Evolutionary conservation across 768 basidiomycete species (phyloP), one percentile per base, ranked within the genome.

Genomic region (Phaeotremella fagi): DNA sequence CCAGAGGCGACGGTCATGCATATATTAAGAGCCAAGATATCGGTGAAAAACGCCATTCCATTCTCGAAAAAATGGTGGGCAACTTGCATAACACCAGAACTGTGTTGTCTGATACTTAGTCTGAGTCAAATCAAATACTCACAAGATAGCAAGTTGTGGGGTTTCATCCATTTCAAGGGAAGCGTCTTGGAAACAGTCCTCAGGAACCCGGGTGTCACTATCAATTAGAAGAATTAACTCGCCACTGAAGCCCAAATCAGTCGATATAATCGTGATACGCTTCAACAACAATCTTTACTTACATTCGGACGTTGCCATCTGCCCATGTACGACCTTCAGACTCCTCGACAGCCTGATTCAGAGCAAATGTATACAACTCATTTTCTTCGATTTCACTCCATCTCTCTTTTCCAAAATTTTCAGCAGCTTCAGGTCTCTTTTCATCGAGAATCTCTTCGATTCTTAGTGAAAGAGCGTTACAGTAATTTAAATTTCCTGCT

Each of bases 401-500:
- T 46, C 80, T 77, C 55, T 63, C 75, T 22, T 66, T 64, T 75
- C 9, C 50, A 27, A 48, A 75, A 68, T 24, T 49, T 25, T 55
- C 56, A 3, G 83, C 73, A 16, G 61, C 59, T 11, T 77, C 77
- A 42, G 82, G 78, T 68, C 77, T 80, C 55, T 77, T 60, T 1
- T 48, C 61, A 38, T 67, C 68, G 53, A 79, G 72, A 36, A 76
- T 70, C 51, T 77, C 75, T 66, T 81, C 80, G 60, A 80, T 66
- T 53, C 81, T 79, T 25, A 87, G 77, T 9, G 83, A 83, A 5
- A 87, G 78, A 66, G 83, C 75, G 15, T 79, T 77, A 0, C 80
- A 87, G 61, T 86, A 88, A 68, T 90, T 90, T 84, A 90, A 83
- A 75, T 90, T 90, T 15, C 82, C 84, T 1, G 88, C 88, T 74